Evolutionary conservation across 495 filamentous ascomycete genomes (phyloP), one percentile per base, ranked within the genome.

Genomic region (Penicillium canescens): DNA sequence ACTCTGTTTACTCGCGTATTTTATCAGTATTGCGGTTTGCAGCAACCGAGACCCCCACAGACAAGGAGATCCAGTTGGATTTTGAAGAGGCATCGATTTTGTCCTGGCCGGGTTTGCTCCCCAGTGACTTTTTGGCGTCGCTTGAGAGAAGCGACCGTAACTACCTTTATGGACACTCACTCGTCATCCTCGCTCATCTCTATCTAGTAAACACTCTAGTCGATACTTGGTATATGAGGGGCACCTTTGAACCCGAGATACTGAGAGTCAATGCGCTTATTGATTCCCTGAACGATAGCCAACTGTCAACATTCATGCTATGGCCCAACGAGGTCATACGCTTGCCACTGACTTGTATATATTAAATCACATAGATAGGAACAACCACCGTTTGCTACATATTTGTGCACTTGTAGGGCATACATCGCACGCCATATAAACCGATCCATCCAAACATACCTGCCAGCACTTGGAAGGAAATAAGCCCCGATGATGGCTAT

Each of bases 31-130:
- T 49, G 18, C 46, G 9, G 21, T 49, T 18, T 28, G 16, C 46
- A 16, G 35, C 28, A 11, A 34, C 36, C 26, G 40, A 48, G 12
- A 6, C 6, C 39, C 9, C 52, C 12, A 48, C 52, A 11, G 47
- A 56, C n/a, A 33, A 23, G 7, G 56, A 52, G n/a, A 59, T 71
- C n/a, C 54, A 55, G 21, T 6, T 42, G 9, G 62, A 68, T 34
- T 46, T 70, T 10, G 60, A 62, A 55, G 50, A 64, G 16, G 61
- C 64, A 20, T 66, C 57, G 5, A 39, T 60, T 20, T 6, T 42
- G 2, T 38, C 46, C 16, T 60, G 57, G 57, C 52, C 57, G 23
- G 8, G 4, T 11, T 6, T 9, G 14, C 18, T 60, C 39, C 33
- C 53, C 4, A 37, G 42, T 28, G 12, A 13, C 9, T 60, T 60